Percentiles rank a stretch among this genome's conserved stretches.
Conservation (phyloP, 2,329 filamentous ascomycete genomes). For the Coniochaeta ligniaria region DNA sequence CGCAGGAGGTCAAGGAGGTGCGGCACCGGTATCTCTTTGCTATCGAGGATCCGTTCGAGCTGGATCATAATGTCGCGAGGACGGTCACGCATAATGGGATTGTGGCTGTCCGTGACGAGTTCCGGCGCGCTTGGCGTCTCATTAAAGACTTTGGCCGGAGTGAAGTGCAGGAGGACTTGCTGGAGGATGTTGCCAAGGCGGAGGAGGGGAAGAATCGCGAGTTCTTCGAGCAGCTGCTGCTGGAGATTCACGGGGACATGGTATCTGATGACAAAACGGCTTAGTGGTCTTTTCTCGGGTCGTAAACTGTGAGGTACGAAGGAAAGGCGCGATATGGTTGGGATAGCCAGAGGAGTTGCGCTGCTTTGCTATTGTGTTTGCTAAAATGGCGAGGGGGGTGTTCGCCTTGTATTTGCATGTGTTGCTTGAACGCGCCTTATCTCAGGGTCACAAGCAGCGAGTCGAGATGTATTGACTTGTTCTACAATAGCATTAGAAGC, state of each 20-base stretch:
- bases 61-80: slow-evolving; percentile 79
- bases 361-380: neutral
- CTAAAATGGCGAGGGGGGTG: neutral
- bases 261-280: neutral
- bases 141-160: slow-evolving; percentile 37
- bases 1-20: slow-evolving; percentile 55
- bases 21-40: slow-evolving; percentile 78
- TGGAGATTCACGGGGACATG: neutral
- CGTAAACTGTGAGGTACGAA: neutral
- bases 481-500: too few relatives aligned
- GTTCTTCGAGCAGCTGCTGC: slow-evolving; percentile 18
- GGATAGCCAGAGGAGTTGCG: neutral
- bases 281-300: neutral
- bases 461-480: too few relatives aligned
- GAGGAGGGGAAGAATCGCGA: slow-evolving; percentile 24
- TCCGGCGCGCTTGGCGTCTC: slow-evolving; percentile 71
- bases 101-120: slow-evolving; percentile 76
- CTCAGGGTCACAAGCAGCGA: too few relatives aligned
- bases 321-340: neutral
- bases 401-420: too few relatives aligned
- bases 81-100: slow-evolving; percentile 82
- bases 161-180: slow-evolving; percentile 36
- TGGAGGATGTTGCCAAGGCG: slow-evolving; percentile 39
- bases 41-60: slow-evolving; percentile 88
- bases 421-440: too few relatives aligned